phyloP scores from a whole-genome alignment of 495 filamentous ascomycete genomes.

The Cenococcum geophilum region DNA sequence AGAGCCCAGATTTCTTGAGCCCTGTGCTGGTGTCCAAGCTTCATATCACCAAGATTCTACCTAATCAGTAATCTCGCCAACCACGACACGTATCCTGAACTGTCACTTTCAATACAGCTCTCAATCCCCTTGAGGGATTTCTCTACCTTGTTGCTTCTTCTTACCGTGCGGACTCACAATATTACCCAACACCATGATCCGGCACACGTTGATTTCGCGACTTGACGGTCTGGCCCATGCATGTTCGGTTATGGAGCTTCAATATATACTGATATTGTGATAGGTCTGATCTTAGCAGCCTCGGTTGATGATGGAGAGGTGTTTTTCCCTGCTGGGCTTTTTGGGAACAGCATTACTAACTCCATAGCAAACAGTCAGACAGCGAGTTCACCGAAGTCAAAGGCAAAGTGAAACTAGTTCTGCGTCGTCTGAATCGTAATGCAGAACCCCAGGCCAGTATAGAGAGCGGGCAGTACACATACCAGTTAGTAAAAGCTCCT shows the following conservation, averaged over 20 bases:
- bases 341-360: background rate
- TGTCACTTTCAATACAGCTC: background rate
- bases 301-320: constrained; percentile 89
- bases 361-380: constrained; percentile 50
- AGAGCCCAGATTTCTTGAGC: background rate
- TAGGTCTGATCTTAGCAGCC: constrained; percentile 89
- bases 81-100: constrained; percentile 8
- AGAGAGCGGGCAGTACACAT: constrained; percentile 74
- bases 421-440: constrained; percentile 77
- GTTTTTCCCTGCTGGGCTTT: constrained; percentile 14
- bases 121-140: background rate
- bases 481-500: constrained; percentile 59
- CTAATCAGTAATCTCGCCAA: background rate
- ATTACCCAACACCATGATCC: constrained; percentile 61
- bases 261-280: constrained; percentile 6
- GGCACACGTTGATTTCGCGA: constrained; percentile 88
- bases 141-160: background rate
- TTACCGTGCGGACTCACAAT: background rate
- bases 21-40: background rate
- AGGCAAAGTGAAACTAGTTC: constrained; percentile 79
- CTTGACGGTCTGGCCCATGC: constrained; percentile 65
- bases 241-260: constrained; percentile 21
- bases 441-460: constrained; percentile 88
- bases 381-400: constrained; percentile 81
- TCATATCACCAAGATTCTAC: background rate